Base-by-base conservation (phyloP, 495 filamentous ascomycete genomes). In the Podospora didyma region DNA sequence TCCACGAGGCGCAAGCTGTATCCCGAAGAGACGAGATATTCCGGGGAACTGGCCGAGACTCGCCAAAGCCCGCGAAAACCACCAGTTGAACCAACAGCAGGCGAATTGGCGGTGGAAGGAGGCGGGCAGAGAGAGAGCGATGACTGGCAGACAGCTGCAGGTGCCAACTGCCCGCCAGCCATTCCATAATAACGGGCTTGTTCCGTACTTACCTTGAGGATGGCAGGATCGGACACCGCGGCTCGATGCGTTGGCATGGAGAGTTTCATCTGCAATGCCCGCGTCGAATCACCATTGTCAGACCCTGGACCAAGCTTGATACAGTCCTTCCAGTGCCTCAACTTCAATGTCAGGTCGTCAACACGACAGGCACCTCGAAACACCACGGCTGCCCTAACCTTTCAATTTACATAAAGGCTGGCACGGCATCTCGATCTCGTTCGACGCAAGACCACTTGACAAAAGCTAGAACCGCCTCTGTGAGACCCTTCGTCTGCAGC, bases 161-260 rank as follows among this genome's bases (percentile, higher is more conserved):
- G 12, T 16, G 39, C 7, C 39, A 42, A 17, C 39, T 16, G 39
- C 12, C 39, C 12, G 39, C 39, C 39, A 7, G 39, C 39, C 4
- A 17, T 7, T 16, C 16, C 9, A 37, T 10, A 37, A 37, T 41
- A 28, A 39, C 23, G 51, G 16, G 35, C n/a, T n/a, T n/a, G n/a
- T n/a, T n/a, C n/a, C n/a, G n/a, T n/a, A n/a, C n/a, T 45, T 37
- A 20, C n/a, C 45, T 26, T 57, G 42, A 57, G 57, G 54, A 59
- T 57, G 51, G 58, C 55, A 59, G 56, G 62, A 61, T 51, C 57
- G 52, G 52, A 54, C 34, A 39, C 59, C 17, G 58, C 60, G 62
- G 58, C 49, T 63, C 58, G 53, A 65, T 69, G 64, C 62, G 67
- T 62, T 69, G 67, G 64, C 66, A 65, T n/a, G n/a, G 26, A 31